Evolutionary conservation across 2,329 filamentous ascomycete species (phyloP), one percentile per base, ranked within the genome.

Genomic region (Cercospora nicotianae): DNA sequence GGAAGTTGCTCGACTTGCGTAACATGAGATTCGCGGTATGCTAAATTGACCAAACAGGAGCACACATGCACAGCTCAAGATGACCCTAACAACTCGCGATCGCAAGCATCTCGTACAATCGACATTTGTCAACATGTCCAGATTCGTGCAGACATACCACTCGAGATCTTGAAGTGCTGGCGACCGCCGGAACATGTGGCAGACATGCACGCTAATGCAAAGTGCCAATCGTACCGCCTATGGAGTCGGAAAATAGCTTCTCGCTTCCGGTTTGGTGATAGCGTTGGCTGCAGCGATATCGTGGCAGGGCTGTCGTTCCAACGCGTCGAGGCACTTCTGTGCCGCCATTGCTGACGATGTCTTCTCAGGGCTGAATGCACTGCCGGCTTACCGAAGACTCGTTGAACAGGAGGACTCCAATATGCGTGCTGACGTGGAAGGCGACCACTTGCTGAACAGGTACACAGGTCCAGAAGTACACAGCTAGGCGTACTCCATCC

Each of bases 181-280:
- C n/a, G 13, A 42, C 26, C 33, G 23, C 8, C 33, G 63, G 58
- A 48, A 61, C 31, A 26, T 65, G 63, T 68, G 62, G 66, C 66
- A 61, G 45, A 28, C 20, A 58, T 30, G 30, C 57, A 55, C 67
- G 67, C 67, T 68, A 68, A 66, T 68, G 67, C 67, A 66, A n/a
- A 30, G 39, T 18, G 36, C 23, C 62, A 65, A 55, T 65, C 58
- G 62, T 45, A 51, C 60, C 55, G 55, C 23, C 60, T 51, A 28
- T 26, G 57, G 57, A 42, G 18, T 61, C 67, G 63, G 57, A 64
- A 66, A 68, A 65, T 61, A 65, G 64, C 57, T 28, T 45, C n/a
- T 59, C 62, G 51, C 53, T 64, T 64, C 45, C 51, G 23, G 23
- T 42, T 36, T 13, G 62, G 53, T 18, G 51, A 36, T 57, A 45